Conservation (phyloP, 2,329 filamentous ascomycete genomes). For the Colletotrichum sp. region DNA sequence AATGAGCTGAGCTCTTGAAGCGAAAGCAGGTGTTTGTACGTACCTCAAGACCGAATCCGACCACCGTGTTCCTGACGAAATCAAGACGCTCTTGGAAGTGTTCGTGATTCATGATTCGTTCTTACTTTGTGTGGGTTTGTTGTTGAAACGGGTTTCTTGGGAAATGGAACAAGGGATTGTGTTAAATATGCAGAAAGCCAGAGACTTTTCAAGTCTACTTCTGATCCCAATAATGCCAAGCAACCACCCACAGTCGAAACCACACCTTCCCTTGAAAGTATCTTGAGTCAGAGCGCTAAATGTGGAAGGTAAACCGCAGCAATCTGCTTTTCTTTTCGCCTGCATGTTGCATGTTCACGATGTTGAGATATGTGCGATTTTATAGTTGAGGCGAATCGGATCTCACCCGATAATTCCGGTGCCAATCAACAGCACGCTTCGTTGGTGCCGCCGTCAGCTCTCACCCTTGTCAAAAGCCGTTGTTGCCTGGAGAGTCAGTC, state of each 20-base stretch:
- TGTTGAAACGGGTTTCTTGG: neutral
- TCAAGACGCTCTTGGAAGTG: neutral
- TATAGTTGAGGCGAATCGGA: neutral
- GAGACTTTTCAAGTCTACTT: neutral
- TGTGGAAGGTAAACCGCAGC: neutral
- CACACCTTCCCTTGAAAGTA: too few relatives aligned
- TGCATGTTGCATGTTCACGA: neutral
- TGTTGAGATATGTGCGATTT: neutral
- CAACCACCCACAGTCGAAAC: neutral
- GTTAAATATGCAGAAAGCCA: neutral
- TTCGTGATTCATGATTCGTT: neutral
- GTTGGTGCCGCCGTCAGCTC: neutral
- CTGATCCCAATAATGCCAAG: neutral
- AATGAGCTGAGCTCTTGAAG: neutral
- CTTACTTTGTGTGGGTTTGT: neutral
- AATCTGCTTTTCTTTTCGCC: neutral
- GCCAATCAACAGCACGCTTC: neutral
- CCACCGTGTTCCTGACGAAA: neutral
- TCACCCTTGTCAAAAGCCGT: neutral
- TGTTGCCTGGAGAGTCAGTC: neutral
- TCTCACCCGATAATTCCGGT: neutral
- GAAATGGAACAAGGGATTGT: neutral
- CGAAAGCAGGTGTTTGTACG: too few relatives aligned
- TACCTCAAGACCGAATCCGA: neutral
- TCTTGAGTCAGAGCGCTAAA: neutral